Evolutionary conservation across 805 yeast genomes (phyloP).

Genomic region (Starmerella stellata): DNA sequence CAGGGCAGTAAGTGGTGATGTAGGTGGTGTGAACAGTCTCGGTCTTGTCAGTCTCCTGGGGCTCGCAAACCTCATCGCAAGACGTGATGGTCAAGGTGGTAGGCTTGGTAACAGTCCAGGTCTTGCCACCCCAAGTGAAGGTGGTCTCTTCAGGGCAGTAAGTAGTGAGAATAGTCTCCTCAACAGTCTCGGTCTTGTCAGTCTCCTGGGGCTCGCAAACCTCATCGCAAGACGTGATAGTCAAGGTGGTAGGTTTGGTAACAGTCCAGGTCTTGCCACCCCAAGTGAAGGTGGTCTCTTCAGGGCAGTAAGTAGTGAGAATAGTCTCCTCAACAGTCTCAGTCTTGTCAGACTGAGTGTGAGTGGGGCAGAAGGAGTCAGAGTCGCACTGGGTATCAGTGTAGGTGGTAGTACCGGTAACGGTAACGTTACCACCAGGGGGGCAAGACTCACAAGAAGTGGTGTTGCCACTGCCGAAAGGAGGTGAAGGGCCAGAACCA

Average conservation of each 20-base stretch:
- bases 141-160: background rate
- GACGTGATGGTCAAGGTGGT: conserved; percentile 69
- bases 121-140: background rate
- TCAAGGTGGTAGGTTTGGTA: conserved; percentile 48
- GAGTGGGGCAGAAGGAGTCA: too few species aligned
- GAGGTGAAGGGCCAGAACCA: too few species aligned
- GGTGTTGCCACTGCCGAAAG: too few species aligned
- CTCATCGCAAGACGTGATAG: conserved; percentile 58
- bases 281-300: background rate
- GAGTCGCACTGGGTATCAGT: conserved; percentile 62
- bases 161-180: background rate
- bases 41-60: conserved; percentile 1
- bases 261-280: background rate
- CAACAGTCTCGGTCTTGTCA: background rate
- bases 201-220: too few species aligned
- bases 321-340: background rate
- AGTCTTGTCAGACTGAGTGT: conserved; percentile 2
- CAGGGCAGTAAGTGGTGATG: background rate
- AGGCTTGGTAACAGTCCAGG: conserved; percentile 26
- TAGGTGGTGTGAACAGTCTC: background rate
- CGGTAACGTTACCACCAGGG: too few species aligned
- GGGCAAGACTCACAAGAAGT: too few species aligned
- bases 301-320: background rate
- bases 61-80: conserved; percentile 42
- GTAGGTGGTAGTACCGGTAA: conserved; percentile 44